Evolutionary conservation across 768 basidiomycete genomes (phyloP).

Genomic region (Paxillus ammoniavirescens): DNA sequence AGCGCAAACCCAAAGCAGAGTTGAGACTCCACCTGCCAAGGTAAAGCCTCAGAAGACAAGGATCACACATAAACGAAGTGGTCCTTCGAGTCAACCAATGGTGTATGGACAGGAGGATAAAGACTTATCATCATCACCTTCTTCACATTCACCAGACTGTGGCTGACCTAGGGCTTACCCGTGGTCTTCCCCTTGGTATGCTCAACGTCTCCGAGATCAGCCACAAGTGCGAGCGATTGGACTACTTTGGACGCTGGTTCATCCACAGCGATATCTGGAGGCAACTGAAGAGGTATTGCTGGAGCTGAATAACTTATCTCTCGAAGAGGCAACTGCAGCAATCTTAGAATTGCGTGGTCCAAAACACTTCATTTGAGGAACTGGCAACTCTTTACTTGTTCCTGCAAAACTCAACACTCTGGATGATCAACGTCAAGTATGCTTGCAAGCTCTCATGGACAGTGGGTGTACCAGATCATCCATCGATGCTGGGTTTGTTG

Average conservation of each 20-base stretch:
- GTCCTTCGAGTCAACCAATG: too few relatives aligned
- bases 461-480: slow-evolving; percentile 22
- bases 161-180: not conserved
- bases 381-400: not conserved
- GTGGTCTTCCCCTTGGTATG: slow-evolving; percentile 4
- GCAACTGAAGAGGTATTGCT: not conserved
- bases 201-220: slow-evolving; percentile 1
- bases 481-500: slow-evolving; percentile 12
- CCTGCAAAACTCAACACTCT: not conserved
- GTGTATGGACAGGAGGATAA: too few relatives aligned
- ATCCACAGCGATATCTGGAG: not conserved
- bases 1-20: too few relatives aligned
- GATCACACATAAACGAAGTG: too few relatives aligned
- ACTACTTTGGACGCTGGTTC: not conserved
- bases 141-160: too few relatives aligned
- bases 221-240: not conserved
- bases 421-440: not conserved
- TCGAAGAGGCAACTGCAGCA: not conserved
- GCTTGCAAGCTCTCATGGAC: slow-evolving; percentile 8
- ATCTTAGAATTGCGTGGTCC: slow-evolving; percentile 5
- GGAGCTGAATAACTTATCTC: not conserved
- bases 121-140: too few relatives aligned
- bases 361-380: too few relatives aligned
- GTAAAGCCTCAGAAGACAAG: not conserved
- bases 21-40: not conserved